Conservation (phyloP, 768 basidiomycete species). For the Boletus eberwhitei region DNA sequence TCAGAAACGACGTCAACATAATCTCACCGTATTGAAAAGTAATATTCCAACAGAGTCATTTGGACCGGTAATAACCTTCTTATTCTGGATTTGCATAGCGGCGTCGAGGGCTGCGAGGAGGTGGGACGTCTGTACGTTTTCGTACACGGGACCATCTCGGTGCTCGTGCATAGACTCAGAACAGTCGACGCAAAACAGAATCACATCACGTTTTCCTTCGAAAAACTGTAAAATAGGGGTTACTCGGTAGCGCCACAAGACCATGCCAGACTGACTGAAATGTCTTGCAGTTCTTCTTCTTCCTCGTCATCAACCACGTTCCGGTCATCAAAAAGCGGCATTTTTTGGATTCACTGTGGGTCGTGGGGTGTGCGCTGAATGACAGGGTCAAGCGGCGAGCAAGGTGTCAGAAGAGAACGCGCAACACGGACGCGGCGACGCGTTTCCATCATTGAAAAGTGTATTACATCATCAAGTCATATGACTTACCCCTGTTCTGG, state of each 20-base stretch:
- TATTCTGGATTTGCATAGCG: constrained; percentile 84
- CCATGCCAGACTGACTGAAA: constrained; percentile 42
- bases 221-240: constrained; percentile 43
- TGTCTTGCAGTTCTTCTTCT: constrained; percentile 76
- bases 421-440: not conserved
- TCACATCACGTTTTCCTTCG: constrained; percentile 78
- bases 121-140: constrained; percentile 70
- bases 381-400: not conserved
- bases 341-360: constrained; percentile 16
- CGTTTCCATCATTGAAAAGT: constrained; percentile 5
- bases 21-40: constrained; percentile 86
- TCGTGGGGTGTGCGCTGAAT: not conserved
- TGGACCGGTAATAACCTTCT: constrained; percentile 84
- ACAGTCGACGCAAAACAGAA: constrained; percentile 95
- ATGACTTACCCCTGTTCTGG: constrained; percentile 13
- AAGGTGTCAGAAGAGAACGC: constrained; percentile 1
- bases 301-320: constrained; percentile 77
- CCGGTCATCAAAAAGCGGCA: constrained; percentile 80
- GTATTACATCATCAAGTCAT: constrained; percentile 26
- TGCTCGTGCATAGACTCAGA: constrained; percentile 84
- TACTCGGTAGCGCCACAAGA: constrained; percentile 4
- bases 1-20: not conserved
- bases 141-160: constrained; percentile 59
- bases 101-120: constrained; percentile 76
- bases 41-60: constrained; percentile 88